Evolutionary conservation across 331 rosid species (phyloP).

Genomic region (Dryas integrifolia): DNA sequence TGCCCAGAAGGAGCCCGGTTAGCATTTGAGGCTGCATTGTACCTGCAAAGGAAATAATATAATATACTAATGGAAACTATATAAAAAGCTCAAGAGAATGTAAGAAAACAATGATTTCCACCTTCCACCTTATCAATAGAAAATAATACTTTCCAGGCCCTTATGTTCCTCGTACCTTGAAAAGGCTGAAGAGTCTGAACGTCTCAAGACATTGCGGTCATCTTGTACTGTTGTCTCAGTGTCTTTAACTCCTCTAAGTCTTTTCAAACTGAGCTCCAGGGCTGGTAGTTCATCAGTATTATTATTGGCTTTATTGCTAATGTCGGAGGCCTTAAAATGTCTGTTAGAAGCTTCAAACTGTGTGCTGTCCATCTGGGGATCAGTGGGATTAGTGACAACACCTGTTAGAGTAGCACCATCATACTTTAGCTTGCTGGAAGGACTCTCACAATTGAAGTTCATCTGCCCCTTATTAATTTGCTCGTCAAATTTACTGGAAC

Average conservation of each 20-base stretch:
- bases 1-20: constrained; percentile 57
- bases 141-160: not conserved
- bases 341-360: constrained; percentile 48
- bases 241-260: constrained; percentile 62
- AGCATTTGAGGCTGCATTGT: constrained; percentile 55
- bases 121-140: constrained; percentile 1
- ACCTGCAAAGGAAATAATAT: constrained; percentile 41
- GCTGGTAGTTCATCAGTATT: constrained; percentile 47
- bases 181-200: constrained; percentile 76
- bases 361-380: constrained; percentile 42
- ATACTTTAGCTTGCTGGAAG: constrained; percentile 45
- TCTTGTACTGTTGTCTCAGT: constrained; percentile 51
- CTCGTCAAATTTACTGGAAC: constrained; percentile 48
- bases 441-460: constrained; percentile 47
- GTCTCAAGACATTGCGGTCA: constrained; percentile 69
- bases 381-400: constrained; percentile 40
- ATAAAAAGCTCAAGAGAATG: not conserved
- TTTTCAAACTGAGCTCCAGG: constrained; percentile 69
- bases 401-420: constrained; percentile 45
- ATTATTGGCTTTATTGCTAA: constrained; percentile 41
- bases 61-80: not conserved
- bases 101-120: not conserved
- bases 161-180: constrained; percentile 52
- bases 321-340: constrained; percentile 37
- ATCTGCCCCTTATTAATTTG: constrained; percentile 46